Base-by-base conservation (phyloP, 768 basidiomycete genomes). In the Mycena maculata region DNA sequence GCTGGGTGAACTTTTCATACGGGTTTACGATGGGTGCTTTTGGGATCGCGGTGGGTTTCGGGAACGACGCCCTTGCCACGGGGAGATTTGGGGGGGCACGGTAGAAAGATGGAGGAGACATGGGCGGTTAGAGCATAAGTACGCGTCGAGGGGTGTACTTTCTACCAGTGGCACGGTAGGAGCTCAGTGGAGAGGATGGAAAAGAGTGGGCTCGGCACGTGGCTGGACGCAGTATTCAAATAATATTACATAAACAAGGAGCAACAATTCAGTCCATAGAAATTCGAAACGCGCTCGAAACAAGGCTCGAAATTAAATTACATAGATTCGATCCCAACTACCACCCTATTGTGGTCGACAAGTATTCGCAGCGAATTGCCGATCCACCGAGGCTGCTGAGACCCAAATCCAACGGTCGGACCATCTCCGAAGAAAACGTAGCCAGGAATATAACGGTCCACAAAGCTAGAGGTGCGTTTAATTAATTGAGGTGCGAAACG, bases 391-490 rank as follows among this genome's bases (percentile, higher is more conserved):
- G 64, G 69, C 4, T 22, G 39, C 38, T 45, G 41, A 22, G 45
- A 41, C 8, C 45, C 62, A 64, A 72, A 73, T 3, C 72, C 72
- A 49, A 58, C 44, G 2, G 57, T 69, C 5, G 92, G 80, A 13
- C 90, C 87, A 23, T 88, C 87, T 4, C 85, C 88, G 73, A 93
- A 98, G 75, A 96, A 91, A 65, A 97, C 89, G 74, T 98, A 98
- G 4, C 92, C 94, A 1, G 96, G 96, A 71, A 98, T 95, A 77
- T 98, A 98, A 5, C 96, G 89, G 77, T 95, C 92, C 8, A 96
- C 89, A 75, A 97, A 97, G 38, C 92, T 94, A 73, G 38, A 27
- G 44, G 30, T 23, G 7, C 58, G 23, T 55, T 50, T 63, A 54
- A 59, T 8, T 11, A 57, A 25, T n/a, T n/a, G n/a, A n/a, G n/a